Evolutionary conservation across 2,329 filamentous ascomycete species (phyloP), one percentile per base, ranked within the genome.

Genomic region (Phialemoniopsis sp.): DNA sequence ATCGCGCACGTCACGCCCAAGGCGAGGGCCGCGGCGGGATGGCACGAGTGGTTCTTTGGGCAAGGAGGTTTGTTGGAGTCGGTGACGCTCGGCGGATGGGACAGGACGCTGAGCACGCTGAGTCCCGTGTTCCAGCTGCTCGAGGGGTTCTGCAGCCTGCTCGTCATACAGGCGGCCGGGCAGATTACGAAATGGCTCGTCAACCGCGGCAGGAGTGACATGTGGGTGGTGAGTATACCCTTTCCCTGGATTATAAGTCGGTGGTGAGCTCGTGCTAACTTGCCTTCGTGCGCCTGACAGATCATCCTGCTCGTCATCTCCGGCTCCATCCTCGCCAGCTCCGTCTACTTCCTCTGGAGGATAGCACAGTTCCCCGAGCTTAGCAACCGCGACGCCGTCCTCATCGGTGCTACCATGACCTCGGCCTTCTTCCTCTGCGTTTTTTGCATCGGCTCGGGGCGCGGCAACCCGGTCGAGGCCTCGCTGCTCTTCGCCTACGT

Each of bases 181-280:
- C 91, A 96, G 61, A 89, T 97, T 49, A 95, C 93, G 15, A 79
- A 88, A 61, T 97, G 89, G 84, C 77, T 97, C 21, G 91, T 97
- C 40, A 97, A 97, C 65, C 75, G 87, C 54, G 89, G 91, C 54
- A 81, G 89, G 55, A 94, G 90, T 55, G 93, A 98, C 66, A 94
- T 84, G 46, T 97, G 91, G 93, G 88, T 97, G 80, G 89, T 93
- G 72, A 63, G 84, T 72, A 33, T 31, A 39, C 21, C 8, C 14
- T 38, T 14, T 36, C 42, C 15, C 35, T 32, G 18, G 32, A 13
- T 13, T 13, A 18, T 15, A 12, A 6, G 4, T 21, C 3, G 3
- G 13, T 17, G 8, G 7, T 29, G 9, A n/a, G 9, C 28, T 29
- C 9, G 9, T 32, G 13, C 13, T 6, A 13, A 15, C 26, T 37